Base-by-base conservation (phyloP, 768 basidiomycete species). In the Suillus weaverae region DNA sequence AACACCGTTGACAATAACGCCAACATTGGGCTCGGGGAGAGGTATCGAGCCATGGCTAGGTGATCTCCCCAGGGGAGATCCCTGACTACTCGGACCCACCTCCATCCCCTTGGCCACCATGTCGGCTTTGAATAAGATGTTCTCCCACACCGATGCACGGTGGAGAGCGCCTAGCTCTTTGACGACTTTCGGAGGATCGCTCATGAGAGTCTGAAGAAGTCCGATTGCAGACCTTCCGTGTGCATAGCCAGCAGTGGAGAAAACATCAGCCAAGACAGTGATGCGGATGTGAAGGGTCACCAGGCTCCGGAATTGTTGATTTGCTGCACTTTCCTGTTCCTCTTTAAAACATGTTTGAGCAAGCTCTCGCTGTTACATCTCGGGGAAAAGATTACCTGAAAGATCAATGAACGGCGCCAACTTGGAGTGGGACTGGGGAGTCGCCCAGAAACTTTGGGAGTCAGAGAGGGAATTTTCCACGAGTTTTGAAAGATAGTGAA, bases 71-170 rank as follows among this genome's bases (percentile, higher is more conserved):
- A 82, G 63, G 8, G 86, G 83, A 16, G 86, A 83, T 16, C 80
- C 71, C 41, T 71, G 70, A 16, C 80, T 77, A 5, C 81, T 82
- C 26, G 79, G 70, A 62, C 81, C 76, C 20, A 86, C 70, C 60
- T 84, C 81, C 50, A 88, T 86, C 44, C 87, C 86, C 69, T 82
- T 85, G 18, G 79, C 74, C 18, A 81, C 74, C 46, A 89, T 76
- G 32, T 84, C 85, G 20, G 82, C 79, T 68, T 90, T 91, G 59
- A 97, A 82, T 20, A 87, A 77, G 46, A 94, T 90, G 69, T 93
- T 95, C 77, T 97, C 94, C 91, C 92, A 94, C 7, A 94, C 85
- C 66, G 86, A 89, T 1, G 89, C 86, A 18, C 93, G 86, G 73
- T 97, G 95, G 7, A 98, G 79, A 53, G 84, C 76, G 4, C 95